Conservation (phyloP, 768 basidiomycete genomes). For the Amanita polypyramis region DNA sequence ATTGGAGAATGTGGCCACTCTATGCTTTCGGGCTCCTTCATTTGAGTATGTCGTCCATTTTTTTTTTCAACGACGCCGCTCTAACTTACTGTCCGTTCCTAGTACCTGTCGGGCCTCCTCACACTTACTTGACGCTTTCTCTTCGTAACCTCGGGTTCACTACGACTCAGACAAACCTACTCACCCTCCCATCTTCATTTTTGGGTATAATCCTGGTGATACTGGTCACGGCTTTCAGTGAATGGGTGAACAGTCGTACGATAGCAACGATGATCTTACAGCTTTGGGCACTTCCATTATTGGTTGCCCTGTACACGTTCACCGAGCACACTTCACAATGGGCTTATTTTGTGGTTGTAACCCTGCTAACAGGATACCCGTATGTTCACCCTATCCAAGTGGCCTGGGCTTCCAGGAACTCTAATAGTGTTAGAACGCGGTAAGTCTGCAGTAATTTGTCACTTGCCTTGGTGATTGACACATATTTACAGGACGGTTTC, state of each 20-base stretch:
- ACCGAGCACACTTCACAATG: constrained; percentile 37
- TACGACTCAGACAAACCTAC: constrained; percentile 52
- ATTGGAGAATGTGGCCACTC: constrained; percentile 59
- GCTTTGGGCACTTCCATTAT: constrained; percentile 52
- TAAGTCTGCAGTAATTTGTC: constrained; percentile 18
- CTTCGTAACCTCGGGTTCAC: constrained; percentile 53
- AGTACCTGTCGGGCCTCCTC: constrained; percentile 52
- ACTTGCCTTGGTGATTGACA: background rate
- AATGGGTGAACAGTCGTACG: constrained; percentile 47
- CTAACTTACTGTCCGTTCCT: constrained; percentile 2
- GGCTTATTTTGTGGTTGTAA: constrained; percentile 44
- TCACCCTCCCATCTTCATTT: constrained; percentile 49
- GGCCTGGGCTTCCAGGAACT: constrained; percentile 51
- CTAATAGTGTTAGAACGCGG: constrained; percentile 47
- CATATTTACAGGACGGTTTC: constrained; percentile 25
- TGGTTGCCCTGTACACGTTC: constrained; percentile 48
- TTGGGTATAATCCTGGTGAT: constrained; percentile 41
- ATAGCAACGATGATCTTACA: constrained; percentile 41
- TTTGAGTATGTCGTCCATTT: too few relatives aligned
- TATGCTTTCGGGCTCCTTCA: constrained; percentile 39
- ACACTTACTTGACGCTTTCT: constrained; percentile 53
- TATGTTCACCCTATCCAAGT: constrained; percentile 39
- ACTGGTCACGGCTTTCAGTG: constrained; percentile 37
- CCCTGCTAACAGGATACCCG: constrained; percentile 48
- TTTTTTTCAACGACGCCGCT: too few relatives aligned